Evolutionary conservation across 2,329 filamentous ascomycete species (phyloP).

Genomic region (Parascedosporium putredinis): DNA sequence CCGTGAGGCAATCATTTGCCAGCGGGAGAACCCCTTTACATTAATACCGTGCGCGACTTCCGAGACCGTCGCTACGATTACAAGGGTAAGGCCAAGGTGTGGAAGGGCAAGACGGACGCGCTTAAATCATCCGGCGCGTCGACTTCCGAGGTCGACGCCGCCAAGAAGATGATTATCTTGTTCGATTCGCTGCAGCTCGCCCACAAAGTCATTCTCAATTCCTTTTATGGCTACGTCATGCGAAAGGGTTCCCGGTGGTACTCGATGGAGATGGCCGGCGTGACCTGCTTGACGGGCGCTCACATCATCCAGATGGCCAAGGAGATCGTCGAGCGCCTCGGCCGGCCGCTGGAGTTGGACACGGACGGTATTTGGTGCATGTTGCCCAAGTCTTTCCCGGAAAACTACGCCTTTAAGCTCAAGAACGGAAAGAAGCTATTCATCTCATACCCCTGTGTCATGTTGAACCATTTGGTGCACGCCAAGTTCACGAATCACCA

Average conservation of each 20-base stretch:
- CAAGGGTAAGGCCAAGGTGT: constrained; percentile 95
- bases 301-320: constrained; percentile 95
- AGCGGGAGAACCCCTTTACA: constrained; percentile 95
- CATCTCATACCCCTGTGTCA: constrained; percentile 97
- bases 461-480: constrained; percentile 97
- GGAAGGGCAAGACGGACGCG: constrained; percentile 91
- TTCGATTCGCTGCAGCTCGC: constrained; percentile 94
- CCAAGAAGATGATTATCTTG: constrained; percentile 96
- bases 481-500: constrained; percentile 93
- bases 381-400: constrained; percentile 87
- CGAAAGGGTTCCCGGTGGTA: constrained; percentile 98
- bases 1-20: constrained; percentile 94
- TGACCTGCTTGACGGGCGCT: constrained; percentile 92
- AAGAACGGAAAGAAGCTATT: constrained; percentile 92
- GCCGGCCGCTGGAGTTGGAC: constrained; percentile 84
- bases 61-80: constrained; percentile 96
- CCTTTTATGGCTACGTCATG: constrained; percentile 99
- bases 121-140: constrained; percentile 75
- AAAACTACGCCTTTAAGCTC: constrained; percentile 89
- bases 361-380: constrained; percentile 99
- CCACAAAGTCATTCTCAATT: constrained; percentile 98
- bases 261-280: constrained; percentile 97
- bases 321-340: constrained; percentile 85
- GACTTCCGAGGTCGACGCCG: constrained; percentile 70
- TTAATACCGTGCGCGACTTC: constrained; percentile 91